A percentile compares a stretch with the other conserved stretches of the same genome.
Conservation (phyloP, 345 rosid species). For the Bretschneidera sinensis region DNA sequence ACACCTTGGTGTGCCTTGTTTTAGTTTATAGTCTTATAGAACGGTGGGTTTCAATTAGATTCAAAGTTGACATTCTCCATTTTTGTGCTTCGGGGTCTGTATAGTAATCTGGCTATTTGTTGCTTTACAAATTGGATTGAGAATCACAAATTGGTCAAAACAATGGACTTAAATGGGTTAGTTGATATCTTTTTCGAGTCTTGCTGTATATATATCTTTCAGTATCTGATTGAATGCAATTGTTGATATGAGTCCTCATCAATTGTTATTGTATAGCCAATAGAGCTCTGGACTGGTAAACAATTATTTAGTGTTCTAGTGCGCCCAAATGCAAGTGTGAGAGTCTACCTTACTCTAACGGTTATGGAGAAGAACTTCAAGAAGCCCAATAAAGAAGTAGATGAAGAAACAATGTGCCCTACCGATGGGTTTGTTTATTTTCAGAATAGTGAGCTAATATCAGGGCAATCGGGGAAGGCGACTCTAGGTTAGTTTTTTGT, state of each 20-base stretch:
- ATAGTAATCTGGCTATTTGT: too few species aligned
- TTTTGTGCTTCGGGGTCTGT: too few species aligned
- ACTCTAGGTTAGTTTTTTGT: constrained; percentile 60
- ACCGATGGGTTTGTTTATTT: constrained; percentile 93
- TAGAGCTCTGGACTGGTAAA: constrained; percentile 99
- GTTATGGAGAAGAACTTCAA: constrained; percentile 79
- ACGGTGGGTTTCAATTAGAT: too few species aligned
- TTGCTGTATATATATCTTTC: background rate
- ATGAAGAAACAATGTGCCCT: constrained; percentile 82
- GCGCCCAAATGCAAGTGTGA: constrained; percentile 75
- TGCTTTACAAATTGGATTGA: too few species aligned
- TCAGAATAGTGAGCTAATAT: constrained; percentile 89
- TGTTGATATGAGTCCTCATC: constrained; percentile 34
- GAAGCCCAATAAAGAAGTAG: constrained; percentile 40
- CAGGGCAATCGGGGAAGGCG: constrained; percentile 96
- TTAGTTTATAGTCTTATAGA: too few species aligned
- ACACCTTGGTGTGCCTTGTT: too few species aligned
- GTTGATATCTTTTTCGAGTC: constrained; percentile 8
- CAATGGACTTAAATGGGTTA: background rate
- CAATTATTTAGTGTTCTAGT: constrained; percentile 78
- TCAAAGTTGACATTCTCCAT: too few species aligned
- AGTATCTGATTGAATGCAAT: constrained; percentile 19
- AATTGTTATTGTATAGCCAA: constrained; percentile 61
- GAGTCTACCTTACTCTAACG: constrained; percentile 69
- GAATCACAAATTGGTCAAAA: background rate